Percentiles rank a stretch among this genome's conserved stretches.
Evolutionary conservation across 495 filamentous ascomycete species (phyloP).

Genomic region (Hypoxylon perforatum): DNA sequence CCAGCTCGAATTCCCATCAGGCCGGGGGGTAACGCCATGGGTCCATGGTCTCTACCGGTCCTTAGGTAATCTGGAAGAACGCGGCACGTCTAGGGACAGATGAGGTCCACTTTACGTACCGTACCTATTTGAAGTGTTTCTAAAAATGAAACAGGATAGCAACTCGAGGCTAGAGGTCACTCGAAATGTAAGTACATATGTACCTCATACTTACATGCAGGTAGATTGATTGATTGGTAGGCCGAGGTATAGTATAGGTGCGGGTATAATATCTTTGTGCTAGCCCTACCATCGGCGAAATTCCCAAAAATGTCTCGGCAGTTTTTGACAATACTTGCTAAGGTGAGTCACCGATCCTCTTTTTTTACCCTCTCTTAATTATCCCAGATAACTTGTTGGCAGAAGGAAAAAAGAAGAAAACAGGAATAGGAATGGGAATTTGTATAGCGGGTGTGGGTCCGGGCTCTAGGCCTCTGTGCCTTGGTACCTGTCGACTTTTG

Average conservation of each 20-base stretch:
- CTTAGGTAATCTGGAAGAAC: slow-evolving; percentile 26
- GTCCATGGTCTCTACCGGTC: slow-evolving; percentile 9
- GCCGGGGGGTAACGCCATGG: slow-evolving; percentile 1
- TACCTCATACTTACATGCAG: neutral
- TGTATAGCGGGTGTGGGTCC: slow-evolving; percentile 19
- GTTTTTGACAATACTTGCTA: neutral
- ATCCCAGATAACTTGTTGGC: slow-evolving; percentile 4
- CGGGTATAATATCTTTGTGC: neutral
- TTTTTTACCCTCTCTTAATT: neutral
- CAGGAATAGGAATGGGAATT: neutral
- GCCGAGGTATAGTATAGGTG: neutral
- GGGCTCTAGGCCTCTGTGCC: no score
- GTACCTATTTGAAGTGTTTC: neutral
- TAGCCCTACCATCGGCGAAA: neutral
- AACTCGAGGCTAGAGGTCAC: no score
- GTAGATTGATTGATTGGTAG: no score
- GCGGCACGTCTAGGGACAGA: no score
- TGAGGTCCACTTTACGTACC: neutral
- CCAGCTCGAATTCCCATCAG: slow-evolving; percentile 17
- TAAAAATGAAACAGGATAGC: neutral
- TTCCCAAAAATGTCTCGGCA: neutral
- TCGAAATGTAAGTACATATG: neutral
- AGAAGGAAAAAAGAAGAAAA: neutral
- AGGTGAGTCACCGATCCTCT: neutral
- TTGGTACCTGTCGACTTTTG: slow-evolving; percentile 16